Base-by-base conservation (phyloP, 495 filamentous ascomycete species). In the Penicillium parvum region DNA sequence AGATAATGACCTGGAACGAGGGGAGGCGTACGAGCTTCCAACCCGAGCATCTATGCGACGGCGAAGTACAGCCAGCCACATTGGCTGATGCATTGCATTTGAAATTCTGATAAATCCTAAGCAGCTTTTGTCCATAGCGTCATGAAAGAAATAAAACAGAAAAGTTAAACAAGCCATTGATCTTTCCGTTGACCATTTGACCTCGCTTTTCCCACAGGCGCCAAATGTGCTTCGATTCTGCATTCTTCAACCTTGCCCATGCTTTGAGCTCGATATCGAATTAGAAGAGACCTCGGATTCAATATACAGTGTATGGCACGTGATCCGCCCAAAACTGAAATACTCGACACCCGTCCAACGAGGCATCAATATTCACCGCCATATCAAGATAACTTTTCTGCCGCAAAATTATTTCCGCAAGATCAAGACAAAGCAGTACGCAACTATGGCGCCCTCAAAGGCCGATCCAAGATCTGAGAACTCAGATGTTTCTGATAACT, bases 1-100 rank as follows among this genome's bases (percentile, higher is more conserved):
- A n/a, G 61, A 61, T 16, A 50, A 51, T 55, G 66, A 72, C 43
- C 32, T 72, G 32, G 68, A 72, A 41, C 55, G 65, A 37, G 68
- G 68, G 10, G 66, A 68, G 37, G 51, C 49, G 23, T 63, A 64
- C 44, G 64, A 64, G 35, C 55, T 70, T 33, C 52, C 56, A 18
- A 35, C 51, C 26, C 52, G 54, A 5, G 50, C 52, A 12, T 41
- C 41, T 41, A 23, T 60, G 19, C 52, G 58, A 41, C 52, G 64
- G 44, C 53, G 61, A 25, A 63, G 60, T 35, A 64, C 49, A 7
- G 45, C 53, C 20, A 70, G 54, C 37, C 46, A 52, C 14, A 34
- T 38, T 12, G 47, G 49, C 14, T 60, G 32, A 53, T n/a, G n/a
- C n/a, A 21, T 15, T 41, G 3, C 28, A 18, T n/a, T n/a, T n/a